These are phyloP conservation scores for Daedaleopsis nitida DNA, from an alignment of 768 basidiomycete species.

Conservation along the genomic window DNA sequence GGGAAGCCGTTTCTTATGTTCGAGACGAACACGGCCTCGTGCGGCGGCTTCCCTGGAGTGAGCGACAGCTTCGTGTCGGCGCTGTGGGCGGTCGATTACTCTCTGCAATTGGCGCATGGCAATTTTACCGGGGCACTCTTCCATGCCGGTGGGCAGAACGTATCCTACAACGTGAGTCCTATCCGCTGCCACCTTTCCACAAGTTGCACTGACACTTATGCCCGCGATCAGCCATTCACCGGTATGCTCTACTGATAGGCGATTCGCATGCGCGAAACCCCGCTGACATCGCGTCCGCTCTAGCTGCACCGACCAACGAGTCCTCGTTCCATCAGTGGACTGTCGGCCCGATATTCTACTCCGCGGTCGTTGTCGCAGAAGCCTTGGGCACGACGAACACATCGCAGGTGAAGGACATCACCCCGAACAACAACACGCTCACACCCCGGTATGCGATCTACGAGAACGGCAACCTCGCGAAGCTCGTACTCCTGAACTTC, in stretches of 20 bases:
- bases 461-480: conserved; percentile 44
- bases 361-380: conserved; percentile 48
- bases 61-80: conserved; percentile 53
- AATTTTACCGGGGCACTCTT: conserved; percentile 50
- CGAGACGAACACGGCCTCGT: conserved; percentile 56
- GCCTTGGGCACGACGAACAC: conserved; percentile 44
- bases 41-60: conserved; percentile 55
- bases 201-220: background rate
- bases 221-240: conserved; percentile 46
- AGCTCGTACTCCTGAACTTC: conserved; percentile 53
- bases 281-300: background rate
- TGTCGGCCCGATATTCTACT: conserved; percentile 50
- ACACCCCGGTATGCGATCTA: conserved; percentile 53
- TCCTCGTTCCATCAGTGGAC: conserved; percentile 44
- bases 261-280: background rate
- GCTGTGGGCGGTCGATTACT: conserved; percentile 55
- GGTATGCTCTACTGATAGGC: conserved; percentile 26
- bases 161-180: conserved; percentile 54
- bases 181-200: background rate
- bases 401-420: conserved; percentile 46
- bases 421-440: conserved; percentile 34
- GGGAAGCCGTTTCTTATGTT: conserved; percentile 52
- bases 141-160: conserved; percentile 50
- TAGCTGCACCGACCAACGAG: conserved; percentile 47
- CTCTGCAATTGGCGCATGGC: conserved; percentile 48